These are phyloP conservation scores for Amanita thiersii DNA, from an alignment of 768 basidiomycete species.

Conservation along the genomic window DNA sequence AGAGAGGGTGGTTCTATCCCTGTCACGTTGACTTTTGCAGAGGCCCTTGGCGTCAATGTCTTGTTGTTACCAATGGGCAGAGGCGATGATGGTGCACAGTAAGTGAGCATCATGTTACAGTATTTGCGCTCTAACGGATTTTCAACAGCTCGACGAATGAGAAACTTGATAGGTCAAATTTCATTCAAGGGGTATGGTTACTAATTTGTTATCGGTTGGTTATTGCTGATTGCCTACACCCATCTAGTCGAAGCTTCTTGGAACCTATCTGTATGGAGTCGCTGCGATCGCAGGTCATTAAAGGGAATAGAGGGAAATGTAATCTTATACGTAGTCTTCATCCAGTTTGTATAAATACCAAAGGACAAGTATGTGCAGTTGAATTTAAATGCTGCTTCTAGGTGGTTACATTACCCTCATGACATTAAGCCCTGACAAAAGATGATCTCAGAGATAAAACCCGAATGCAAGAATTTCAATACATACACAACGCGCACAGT, in stretches of 20 bases:
- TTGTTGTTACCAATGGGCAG: conserved; percentile 88
- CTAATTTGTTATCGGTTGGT: neutral
- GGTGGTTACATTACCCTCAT: no score
- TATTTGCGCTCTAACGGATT: neutral
- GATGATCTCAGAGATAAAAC: no score
- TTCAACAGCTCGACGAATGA: conserved; percentile 77
- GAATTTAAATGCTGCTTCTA: no score
- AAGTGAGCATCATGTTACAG: conserved; percentile 20
- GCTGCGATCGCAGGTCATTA: conserved; percentile 21
- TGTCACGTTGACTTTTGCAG: conserved; percentile 89
- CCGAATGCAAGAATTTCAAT: neutral
- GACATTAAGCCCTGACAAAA: neutral
- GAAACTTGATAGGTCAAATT: conserved; percentile 89
- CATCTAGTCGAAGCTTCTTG: conserved; percentile 61
- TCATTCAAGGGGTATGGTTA: conserved; percentile 69
- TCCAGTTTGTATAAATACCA: no score
- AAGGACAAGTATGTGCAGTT: no score
- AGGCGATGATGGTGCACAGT: conserved; percentile 93
- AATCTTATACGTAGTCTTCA: no score
- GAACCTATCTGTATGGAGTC: conserved; percentile 76
- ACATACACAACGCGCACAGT: conserved; percentile 1
- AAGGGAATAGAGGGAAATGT: no score
- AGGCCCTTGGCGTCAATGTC: conserved; percentile 80
- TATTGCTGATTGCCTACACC: conserved; percentile 2
- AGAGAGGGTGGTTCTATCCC: conserved; percentile 95